A percentile compares a stretch with the other conserved stretches of the same genome.
Evolutionary conservation across 192 early-diverging fungal species (phyloP).

Genomic region (Piromyces finnis): DNA sequence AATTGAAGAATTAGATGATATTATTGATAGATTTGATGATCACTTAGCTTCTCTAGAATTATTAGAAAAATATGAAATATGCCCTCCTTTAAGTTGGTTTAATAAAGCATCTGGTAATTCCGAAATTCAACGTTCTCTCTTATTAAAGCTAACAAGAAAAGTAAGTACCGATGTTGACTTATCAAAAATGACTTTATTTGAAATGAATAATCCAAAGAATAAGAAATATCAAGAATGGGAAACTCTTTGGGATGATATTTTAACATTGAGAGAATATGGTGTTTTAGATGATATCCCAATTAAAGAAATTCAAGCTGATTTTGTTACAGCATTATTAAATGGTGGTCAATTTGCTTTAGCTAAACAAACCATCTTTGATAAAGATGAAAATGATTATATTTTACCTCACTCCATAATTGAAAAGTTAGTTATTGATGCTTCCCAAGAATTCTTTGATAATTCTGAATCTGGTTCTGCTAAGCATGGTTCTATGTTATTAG

Average conservation of each 20-base stretch:
- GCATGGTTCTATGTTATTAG: constrained; percentile 47
- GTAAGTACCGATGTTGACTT: neutral
- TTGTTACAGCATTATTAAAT: constrained; percentile 31
- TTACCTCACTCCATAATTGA: constrained; percentile 22
- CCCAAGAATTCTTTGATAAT: constrained; percentile 56
- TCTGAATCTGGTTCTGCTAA: constrained; percentile 43
- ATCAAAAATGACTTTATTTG: constrained; percentile 23
- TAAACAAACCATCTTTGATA: constrained; percentile 19
- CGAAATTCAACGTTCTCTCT: constrained; percentile 31
- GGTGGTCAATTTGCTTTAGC: constrained; percentile 41
- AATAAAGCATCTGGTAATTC: constrained; percentile 21
- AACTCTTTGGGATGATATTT: constrained; percentile 40
- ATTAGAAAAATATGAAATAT: constrained; percentile 31
- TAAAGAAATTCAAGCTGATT: constrained; percentile 39
- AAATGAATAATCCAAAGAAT: constrained; percentile 26
- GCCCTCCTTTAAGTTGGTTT: constrained; percentile 39
- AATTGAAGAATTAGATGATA: constrained; percentile 12
- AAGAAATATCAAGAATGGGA: constrained; percentile 49
- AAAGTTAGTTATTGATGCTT: constrained; percentile 44
- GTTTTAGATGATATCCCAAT: constrained; percentile 26
- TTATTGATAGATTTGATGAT: constrained; percentile 21
- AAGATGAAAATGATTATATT: constrained; percentile 12
- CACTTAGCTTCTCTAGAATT: constrained; percentile 43
- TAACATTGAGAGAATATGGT: constrained; percentile 22
- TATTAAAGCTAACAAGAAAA: constrained; percentile 9